Conservation (phyloP, 176 grass and related monocot genomes). For the Avena sativa region DNA sequence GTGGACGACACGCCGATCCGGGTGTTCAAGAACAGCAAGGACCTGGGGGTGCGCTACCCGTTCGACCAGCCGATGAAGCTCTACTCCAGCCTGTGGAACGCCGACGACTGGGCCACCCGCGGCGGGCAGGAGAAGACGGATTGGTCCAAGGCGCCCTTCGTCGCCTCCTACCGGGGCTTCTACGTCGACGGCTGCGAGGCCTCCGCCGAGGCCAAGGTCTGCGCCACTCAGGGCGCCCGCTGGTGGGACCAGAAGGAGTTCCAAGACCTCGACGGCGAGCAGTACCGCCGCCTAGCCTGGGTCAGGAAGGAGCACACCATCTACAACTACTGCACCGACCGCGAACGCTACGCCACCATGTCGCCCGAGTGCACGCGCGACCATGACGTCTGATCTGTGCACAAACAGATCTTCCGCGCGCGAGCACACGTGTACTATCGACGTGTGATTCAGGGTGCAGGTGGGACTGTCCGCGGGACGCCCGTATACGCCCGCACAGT, state of each 20-base stretch:
- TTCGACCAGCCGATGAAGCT: conserved; percentile 95
- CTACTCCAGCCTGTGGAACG: conserved; percentile 75
- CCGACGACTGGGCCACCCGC: conserved; percentile 68
- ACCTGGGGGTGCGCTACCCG: conserved; percentile 64
- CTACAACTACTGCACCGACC: conserved; percentile 83
- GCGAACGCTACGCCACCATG: conserved; percentile 37
- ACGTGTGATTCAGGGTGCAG: too few species aligned
- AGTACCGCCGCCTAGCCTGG: conserved; percentile 55
- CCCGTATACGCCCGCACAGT: too few species aligned
- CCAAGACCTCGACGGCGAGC: conserved; percentile 63
- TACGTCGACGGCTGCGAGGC: conserved; percentile 84
- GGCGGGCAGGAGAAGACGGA: conserved; percentile 81
- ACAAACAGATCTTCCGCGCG: too few species aligned
- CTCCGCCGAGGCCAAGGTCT: conserved; percentile 59
- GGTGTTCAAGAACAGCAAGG: conserved; percentile 78
- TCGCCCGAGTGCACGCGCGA: conserved; percentile 61
- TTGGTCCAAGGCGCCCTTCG: conserved; percentile 73
- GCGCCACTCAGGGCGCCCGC: conserved; percentile 66
- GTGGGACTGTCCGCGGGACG: too few species aligned
- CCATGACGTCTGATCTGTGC: conserved; percentile 55
- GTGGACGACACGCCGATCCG: conserved; percentile 79
- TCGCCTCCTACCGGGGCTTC: conserved; percentile 72
- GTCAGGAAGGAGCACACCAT: conserved; percentile 55
- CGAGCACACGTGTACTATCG: too few species aligned
- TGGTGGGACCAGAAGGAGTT: conserved; percentile 86